Percentiles rank a stretch among this genome's conserved stretches.
These are phyloP conservation scores for Venturia nashicola DNA, from an alignment of 2,329 filamentous ascomycete genomes.

Conservation along the genomic window DNA sequence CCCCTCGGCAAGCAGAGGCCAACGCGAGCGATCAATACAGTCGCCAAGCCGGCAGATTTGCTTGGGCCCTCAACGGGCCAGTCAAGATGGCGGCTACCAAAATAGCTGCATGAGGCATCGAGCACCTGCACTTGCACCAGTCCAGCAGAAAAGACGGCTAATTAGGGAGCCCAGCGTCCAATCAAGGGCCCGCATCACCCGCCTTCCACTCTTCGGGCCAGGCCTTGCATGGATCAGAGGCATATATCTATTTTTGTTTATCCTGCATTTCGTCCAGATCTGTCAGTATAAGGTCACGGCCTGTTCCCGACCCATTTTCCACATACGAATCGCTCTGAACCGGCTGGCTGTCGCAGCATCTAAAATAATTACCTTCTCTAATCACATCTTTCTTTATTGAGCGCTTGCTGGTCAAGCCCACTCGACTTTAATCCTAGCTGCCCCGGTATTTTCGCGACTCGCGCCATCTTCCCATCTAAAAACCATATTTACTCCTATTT, in stretches of 20 bases:
- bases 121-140: background rate
- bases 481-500: constrained; percentile 1
- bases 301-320: background rate
- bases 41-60: background rate
- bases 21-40: background rate
- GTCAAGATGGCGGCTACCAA: constrained; percentile 4
- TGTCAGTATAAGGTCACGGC: constrained; percentile 7
- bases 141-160: background rate
- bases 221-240: background rate
- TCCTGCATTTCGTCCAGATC: constrained; percentile 5
- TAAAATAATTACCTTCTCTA: constrained; percentile 9
- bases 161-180: background rate
- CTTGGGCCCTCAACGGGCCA: background rate
- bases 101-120: constrained; percentile 6
- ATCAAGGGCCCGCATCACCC: background rate
- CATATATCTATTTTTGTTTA: background rate
- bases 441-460: constrained; percentile 8
- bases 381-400: background rate
- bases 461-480: constrained; percentile 5
- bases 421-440: constrained; percentile 9
- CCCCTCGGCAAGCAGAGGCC: background rate
- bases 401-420: constrained; percentile 10
- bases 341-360: constrained; percentile 11
- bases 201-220: background rate
- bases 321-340: constrained; percentile 6